A percentile compares a stretch with the other conserved stretches of the same genome.
phyloP scores from a whole-genome alignment of 1,139 yeast species.

The Sugiyamaella sp. region DNA sequence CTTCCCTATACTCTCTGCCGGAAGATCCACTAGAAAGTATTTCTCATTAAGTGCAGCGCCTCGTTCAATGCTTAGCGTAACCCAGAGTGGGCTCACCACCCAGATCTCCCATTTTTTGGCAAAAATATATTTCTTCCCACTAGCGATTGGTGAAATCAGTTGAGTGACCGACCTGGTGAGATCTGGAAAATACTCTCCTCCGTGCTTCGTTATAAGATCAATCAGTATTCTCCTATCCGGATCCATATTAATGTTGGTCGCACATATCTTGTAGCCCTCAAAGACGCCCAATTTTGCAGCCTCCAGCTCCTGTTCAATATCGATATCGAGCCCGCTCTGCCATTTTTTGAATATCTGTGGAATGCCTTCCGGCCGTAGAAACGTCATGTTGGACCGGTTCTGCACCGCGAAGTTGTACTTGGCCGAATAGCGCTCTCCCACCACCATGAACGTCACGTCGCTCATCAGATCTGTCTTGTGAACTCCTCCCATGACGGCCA shows the following conservation, averaged over 20 bases:
- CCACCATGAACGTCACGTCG: slow-evolving; percentile 67
- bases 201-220: slow-evolving; percentile 51
- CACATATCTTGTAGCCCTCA: slow-evolving; percentile 52
- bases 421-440: slow-evolving; percentile 66
- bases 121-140: slow-evolving; percentile 66
- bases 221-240: slow-evolving; percentile 44
- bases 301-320: slow-evolving; percentile 36
- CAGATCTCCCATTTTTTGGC: slow-evolving; percentile 72
- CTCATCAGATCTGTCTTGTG: slow-evolving; percentile 64
- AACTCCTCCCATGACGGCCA: slow-evolving; percentile 64
- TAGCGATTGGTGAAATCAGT: slow-evolving; percentile 48
- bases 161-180: slow-evolving; percentile 56
- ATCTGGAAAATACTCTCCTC: slow-evolving; percentile 63
- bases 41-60: slow-evolving; percentile 59
- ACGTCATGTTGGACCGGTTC: slow-evolving; percentile 60
- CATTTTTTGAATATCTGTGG: slow-evolving; percentile 53
- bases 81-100: slow-evolving; percentile 75
- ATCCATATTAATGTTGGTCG: slow-evolving; percentile 50
- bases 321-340: slow-evolving; percentile 53
- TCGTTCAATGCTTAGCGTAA: slow-evolving; percentile 62
- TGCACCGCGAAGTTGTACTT: slow-evolving; percentile 68
- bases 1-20: slow-evolving; percentile 46
- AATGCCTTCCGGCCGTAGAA: slow-evolving; percentile 55
- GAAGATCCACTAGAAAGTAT: slow-evolving; percentile 48
- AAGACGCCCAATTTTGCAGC: slow-evolving; percentile 49